A percentile compares a stretch with the other conserved stretches of the same genome.
Evolutionary conservation across 139 green algal genomes (phyloP).

Genomic region (Yamagishiella unicocca): DNA sequence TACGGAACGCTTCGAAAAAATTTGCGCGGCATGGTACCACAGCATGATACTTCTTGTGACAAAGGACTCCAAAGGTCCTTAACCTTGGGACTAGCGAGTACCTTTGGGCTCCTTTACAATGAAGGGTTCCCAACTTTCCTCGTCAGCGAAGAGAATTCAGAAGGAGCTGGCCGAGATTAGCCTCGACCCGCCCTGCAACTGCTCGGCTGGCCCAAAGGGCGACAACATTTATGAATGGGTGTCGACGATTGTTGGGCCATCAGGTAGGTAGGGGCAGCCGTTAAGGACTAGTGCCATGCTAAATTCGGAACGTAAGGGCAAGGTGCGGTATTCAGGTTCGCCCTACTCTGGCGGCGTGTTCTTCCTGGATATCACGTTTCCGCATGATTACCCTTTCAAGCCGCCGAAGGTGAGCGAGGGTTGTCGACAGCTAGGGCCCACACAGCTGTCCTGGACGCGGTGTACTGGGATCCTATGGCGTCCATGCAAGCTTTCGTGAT

Average conservation of each 20-base stretch:
- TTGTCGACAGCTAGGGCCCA: not conserved
- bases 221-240: slow-evolving; percentile 99
- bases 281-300: not conserved
- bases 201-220: slow-evolving; percentile 96
- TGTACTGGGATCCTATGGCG: too few species aligned
- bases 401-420: slow-evolving; percentile 83
- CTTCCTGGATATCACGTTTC: slow-evolving; percentile 97
- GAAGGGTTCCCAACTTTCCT: slow-evolving; percentile 59
- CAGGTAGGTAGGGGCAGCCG: too few species aligned
- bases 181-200: slow-evolving; percentile 93
- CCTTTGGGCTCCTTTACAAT: too few species aligned
- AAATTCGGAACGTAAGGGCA: not conserved
- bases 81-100: too few species aligned
- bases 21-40: not conserved
- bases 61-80: too few species aligned
- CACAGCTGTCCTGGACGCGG: too few species aligned
- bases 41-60: too few species aligned
- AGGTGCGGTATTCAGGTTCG: slow-evolving; percentile 71
- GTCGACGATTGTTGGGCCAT: slow-evolving; percentile 88
- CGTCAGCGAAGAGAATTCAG: slow-evolving; percentile 68
- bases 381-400: slow-evolving; percentile 97
- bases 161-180: slow-evolving; percentile 94
- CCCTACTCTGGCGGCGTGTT: slow-evolving; percentile 94
- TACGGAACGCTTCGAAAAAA: not conserved
- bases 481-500: too few species aligned